phyloP scores from a whole-genome alignment of 352 stramenopile genomes.

The Phytophthora multivora region DNA sequence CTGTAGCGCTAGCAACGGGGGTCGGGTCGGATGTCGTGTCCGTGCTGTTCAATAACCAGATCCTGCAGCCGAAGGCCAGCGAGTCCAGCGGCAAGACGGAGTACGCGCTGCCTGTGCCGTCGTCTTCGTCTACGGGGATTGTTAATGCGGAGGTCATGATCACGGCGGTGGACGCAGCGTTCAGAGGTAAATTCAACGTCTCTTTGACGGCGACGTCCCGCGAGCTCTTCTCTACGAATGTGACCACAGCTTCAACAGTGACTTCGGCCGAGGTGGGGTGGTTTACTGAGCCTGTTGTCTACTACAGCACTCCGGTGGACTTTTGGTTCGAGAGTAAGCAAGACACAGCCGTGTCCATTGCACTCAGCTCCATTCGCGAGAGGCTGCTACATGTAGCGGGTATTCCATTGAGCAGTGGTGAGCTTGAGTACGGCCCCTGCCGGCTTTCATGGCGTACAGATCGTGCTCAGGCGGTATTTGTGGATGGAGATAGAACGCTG shows the following conservation, averaged over 20 bases:
- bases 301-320: conserved; percentile 15
- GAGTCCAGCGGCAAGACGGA: background rate
- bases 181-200: conserved; percentile 11
- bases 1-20: conserved; percentile 1
- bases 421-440: conserved; percentile 11
- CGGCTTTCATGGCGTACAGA: conserved; percentile 8
- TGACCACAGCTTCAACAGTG: conserved; percentile 8
- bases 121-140: conserved; percentile 4
- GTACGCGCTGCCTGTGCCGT: conserved; percentile 16
- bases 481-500: conserved; percentile 4
- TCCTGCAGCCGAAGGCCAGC: background rate
- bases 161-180: conserved; percentile 5
- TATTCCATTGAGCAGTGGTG: background rate
- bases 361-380: conserved; percentile 9
- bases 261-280: conserved; percentile 20
- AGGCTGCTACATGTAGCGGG: conserved; percentile 7
- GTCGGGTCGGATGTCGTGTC: conserved; percentile 1
- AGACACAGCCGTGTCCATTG: conserved; percentile 4
- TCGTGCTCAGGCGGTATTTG: conserved; percentile 16
- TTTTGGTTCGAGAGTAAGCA: conserved; percentile 21
- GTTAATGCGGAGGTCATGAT: conserved; percentile 19
- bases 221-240: conserved; percentile 26
- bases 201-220: conserved; percentile 18
- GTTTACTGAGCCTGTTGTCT: conserved; percentile 6
- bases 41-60: conserved; percentile 24